Base-by-base conservation (phyloP, 768 basidiomycete species). In the Russula foetens region DNA sequence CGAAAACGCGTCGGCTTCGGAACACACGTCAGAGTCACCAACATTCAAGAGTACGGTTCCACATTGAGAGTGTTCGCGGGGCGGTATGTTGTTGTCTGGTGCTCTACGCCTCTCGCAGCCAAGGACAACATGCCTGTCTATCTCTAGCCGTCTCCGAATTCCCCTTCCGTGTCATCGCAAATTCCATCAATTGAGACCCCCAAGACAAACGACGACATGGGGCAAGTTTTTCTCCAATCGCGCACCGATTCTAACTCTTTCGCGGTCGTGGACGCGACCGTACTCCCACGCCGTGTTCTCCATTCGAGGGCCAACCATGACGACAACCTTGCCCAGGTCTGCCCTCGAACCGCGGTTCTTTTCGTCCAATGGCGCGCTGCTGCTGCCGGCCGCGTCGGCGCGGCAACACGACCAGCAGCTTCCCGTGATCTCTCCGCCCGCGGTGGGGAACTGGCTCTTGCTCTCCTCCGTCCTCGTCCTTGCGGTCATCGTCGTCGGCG, bases 401-500 rank as follows among this genome's bases (percentile, higher is more conserved):
- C 35, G 14, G 35, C 35, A 35, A 12, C 6, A n/a, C n/a, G n/a
- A n/a, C 31, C 31, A 41, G 17, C 73, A 69, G 47, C 69, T 83
- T 2, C 86, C 84, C 0, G 73, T 84, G 9, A 78, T 91, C 19
- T 79, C 90, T 4, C 75, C 85, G 7, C 85, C 84, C 0, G 74
- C 81, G 7, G 89, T 96, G 12, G 89, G 86, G 7, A 77, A 80
- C 60, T 98, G 96, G 93, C 82, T 99, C 19, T 79, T 95, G 68
- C 70, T 81, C 53, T 95, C 92, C 17, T 89, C 93, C 0, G 83
- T 82, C 5, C 76, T 99, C 33, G 92, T 96, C 24, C 88, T 98
- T 65, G 86, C 85, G 21, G 91, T 99, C 70, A 85, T 98, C 67
- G 87, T 98, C 55, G 90, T 99, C 5, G 97, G 97, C 29, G 97